These are phyloP conservation scores for Erythrobasidium hasegawianum DNA, from an alignment of 1,284 basidiomycete species.

Conservation along the genomic window DNA sequence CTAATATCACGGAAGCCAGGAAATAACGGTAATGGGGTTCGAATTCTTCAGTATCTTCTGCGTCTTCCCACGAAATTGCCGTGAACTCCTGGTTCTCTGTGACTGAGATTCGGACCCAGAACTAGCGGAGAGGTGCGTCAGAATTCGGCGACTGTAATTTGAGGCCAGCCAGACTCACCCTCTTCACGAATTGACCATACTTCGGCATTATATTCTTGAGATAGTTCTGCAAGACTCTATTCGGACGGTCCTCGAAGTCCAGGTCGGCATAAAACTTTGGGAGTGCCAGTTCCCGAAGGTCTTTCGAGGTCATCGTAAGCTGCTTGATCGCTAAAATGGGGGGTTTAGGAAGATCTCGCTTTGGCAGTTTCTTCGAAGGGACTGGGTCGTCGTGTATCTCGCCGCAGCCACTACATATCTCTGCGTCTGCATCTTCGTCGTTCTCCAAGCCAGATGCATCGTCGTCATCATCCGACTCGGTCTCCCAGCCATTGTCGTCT, in stretches of 20 bases:
- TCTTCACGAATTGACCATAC: constrained; percentile 24
- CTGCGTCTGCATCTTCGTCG: background rate
- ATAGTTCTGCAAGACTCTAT: constrained; percentile 4
- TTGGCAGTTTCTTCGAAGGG: background rate
- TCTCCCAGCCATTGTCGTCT: constrained; percentile 31
- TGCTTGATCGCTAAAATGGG: constrained; percentile 11
- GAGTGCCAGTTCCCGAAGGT: constrained; percentile 13
- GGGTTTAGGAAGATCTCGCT: background rate
- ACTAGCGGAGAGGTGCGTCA: background rate
- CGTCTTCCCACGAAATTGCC: constrained; percentile 5
- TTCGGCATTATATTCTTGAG: constrained; percentile 22
- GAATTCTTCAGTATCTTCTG: constrained; percentile 1
- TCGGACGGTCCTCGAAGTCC: constrained; percentile 26
- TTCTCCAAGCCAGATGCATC: constrained; percentile 8
- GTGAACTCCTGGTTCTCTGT: constrained; percentile 26
- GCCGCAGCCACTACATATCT: background rate
- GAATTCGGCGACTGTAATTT: background rate
- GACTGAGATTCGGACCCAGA: constrained; percentile 23
- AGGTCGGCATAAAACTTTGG: constrained; percentile 13
- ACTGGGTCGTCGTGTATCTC: background rate
- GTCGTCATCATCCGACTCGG: constrained; percentile 16
- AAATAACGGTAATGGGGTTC: constrained; percentile 11
- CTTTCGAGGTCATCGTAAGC: constrained; percentile 17
- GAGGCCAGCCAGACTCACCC: constrained; percentile 1
- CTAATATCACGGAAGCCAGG: constrained; percentile 5